These are phyloP conservation scores for Xylaria scruposa DNA, from an alignment of 495 filamentous ascomycete genomes.

Conservation along the genomic window DNA sequence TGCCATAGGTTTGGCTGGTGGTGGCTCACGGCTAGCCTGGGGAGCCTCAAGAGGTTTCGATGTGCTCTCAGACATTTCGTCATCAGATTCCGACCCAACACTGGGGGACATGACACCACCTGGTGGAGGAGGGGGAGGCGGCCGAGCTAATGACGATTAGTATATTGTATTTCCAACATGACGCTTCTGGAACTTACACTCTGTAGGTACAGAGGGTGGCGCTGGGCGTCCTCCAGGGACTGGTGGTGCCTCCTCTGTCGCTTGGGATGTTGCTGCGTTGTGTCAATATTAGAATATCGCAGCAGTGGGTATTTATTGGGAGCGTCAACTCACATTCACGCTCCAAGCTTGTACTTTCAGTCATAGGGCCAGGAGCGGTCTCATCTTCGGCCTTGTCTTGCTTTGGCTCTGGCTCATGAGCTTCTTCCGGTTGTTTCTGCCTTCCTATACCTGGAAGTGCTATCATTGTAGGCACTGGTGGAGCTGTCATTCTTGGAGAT, in stretches of 20 bases:
- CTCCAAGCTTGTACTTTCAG: conserved; percentile 49
- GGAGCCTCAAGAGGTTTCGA: conserved; percentile 46
- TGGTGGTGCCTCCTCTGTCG: conserved; percentile 58
- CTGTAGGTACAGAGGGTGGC: conserved; percentile 72
- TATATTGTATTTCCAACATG: conserved; percentile 29
- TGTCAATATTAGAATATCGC: background rate
- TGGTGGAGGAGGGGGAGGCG: conserved; percentile 58
- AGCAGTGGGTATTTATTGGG: conserved; percentile 10
- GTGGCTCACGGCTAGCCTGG: conserved; percentile 47
- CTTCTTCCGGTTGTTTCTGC: conserved; percentile 46
- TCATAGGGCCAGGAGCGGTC: conserved; percentile 36
- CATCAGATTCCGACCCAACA: conserved; percentile 88
- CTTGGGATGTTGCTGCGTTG: conserved; percentile 42
- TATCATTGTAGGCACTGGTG: conserved; percentile 71
- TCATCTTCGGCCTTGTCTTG: conserved; percentile 42
- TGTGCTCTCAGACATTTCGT: conserved; percentile 81
- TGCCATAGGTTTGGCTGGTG: conserved; percentile 56
- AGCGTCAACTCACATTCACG: conserved; percentile 54
- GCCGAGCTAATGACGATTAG: conserved; percentile 61
- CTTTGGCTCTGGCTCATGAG: conserved; percentile 48
- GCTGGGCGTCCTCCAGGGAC: conserved; percentile 67
- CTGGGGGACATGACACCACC: conserved; percentile 67
- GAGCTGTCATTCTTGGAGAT: conserved; percentile 57
- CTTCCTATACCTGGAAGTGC: conserved; percentile 73
- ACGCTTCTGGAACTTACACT: conserved; percentile 60